A percentile compares a stretch with the other conserved stretches of the same genome.
Conservation (phyloP, 2,329 filamentous ascomycete species). For the Colletotrichum eleusines region DNA sequence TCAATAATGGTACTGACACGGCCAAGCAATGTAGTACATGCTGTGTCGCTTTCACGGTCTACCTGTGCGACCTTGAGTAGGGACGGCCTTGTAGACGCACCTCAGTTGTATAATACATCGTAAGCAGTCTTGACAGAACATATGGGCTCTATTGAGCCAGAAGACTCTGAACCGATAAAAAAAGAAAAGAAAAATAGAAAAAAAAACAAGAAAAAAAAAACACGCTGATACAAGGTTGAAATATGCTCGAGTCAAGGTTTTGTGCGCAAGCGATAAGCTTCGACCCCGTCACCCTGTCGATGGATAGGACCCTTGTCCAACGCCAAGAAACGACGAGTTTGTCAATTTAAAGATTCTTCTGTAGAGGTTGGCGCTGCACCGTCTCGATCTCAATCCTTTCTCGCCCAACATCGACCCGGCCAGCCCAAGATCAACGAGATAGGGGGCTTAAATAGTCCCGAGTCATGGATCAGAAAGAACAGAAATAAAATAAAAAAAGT, state of each 20-base stretch:
- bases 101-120: no score
- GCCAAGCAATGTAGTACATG: no score
- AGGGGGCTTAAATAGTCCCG: no score
- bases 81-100: no score
- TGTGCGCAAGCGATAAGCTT: not conserved
- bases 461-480: no score
- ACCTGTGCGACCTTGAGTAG: no score
- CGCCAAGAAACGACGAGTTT: not conserved
- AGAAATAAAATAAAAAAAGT: no score
- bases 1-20: no score
- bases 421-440: not conserved
- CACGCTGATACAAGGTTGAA: not conserved
- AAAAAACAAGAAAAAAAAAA: not conserved
- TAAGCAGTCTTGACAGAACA: no score
- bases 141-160: no score
- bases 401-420: slow-evolving; percentile 17
- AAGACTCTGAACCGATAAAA: not conserved
- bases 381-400: slow-evolving; percentile 19
- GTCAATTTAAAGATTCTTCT: not conserved
- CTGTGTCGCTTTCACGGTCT: no score
- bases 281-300: not conserved
- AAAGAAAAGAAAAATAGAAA: not conserved
- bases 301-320: not conserved
- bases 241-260: not conserved
- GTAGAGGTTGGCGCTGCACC: slow-evolving; percentile 30